Evolutionary conservation across 371 early-diverging fungal species (phyloP).

Genomic region (Coemansia sp.): DNA sequence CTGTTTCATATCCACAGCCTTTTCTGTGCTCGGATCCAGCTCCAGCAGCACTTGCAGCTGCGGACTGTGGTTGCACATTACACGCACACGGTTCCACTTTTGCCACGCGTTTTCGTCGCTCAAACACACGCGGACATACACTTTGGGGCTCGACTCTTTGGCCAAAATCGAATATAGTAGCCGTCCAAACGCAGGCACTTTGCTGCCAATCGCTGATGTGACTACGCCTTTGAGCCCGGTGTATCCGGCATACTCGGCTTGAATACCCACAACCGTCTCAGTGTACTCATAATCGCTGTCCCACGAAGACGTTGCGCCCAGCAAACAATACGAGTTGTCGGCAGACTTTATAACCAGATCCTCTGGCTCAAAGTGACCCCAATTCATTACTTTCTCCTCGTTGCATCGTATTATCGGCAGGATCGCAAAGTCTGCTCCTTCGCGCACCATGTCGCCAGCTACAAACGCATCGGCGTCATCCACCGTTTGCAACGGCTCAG

Average conservation of each 20-base stretch:
- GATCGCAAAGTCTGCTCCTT: slow-evolving; percentile 35
- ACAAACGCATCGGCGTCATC: slow-evolving; percentile 31
- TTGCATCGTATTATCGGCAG: slow-evolving; percentile 14
- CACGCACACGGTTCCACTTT: slow-evolving; percentile 32
- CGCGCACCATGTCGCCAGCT: slow-evolving; percentile 5
- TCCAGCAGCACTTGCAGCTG: slow-evolving; percentile 60
- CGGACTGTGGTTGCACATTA: slow-evolving; percentile 30
- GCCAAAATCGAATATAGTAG: slow-evolving; percentile 59
- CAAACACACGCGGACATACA: slow-evolving; percentile 51
- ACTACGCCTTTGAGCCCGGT: slow-evolving; percentile 27
- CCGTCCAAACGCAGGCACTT: slow-evolving; percentile 68
- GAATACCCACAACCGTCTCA: slow-evolving; percentile 10
- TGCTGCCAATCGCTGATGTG: slow-evolving; percentile 41
- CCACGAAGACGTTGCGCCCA: slow-evolving; percentile 24
- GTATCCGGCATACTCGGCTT: slow-evolving; percentile 29
- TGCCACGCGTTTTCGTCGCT: slow-evolving; percentile 18
- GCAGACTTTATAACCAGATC: slow-evolving; percentile 29
- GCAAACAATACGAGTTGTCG: slow-evolving; percentile 28
- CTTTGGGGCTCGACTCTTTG: slow-evolving; percentile 57
- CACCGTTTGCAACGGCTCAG: slow-evolving; percentile 18
- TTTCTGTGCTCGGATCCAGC: slow-evolving; percentile 45
- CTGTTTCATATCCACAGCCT: slow-evolving; percentile 55
- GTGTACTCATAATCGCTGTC: background rate
- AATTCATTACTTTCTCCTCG: background rate
- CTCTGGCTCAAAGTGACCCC: slow-evolving; percentile 20